These are phyloP conservation scores for Candida sanyaensis DNA, from an alignment of 1,139 yeast species.

Conservation along the genomic window DNA sequence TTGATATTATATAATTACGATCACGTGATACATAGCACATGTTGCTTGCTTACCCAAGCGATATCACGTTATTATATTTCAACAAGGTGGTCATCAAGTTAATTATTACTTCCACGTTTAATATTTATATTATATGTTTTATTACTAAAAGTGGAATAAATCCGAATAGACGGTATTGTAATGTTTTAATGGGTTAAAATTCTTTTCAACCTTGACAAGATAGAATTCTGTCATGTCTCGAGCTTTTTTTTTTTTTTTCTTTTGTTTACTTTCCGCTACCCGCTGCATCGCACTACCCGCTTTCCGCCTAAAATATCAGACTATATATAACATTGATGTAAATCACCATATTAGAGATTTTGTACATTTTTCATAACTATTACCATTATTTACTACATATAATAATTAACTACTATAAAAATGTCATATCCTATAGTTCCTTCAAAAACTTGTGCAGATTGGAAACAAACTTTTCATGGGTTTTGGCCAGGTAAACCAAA, in stretches of 20 bases:
- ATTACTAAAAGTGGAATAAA: not conserved
- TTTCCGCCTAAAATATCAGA: not conserved
- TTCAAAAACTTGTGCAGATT: constrained; percentile 10
- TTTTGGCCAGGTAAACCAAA: constrained; percentile 14
- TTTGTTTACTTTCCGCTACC: not conserved
- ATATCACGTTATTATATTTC: too few species aligned
- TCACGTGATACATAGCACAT: too few species aligned
- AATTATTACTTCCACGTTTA: too few species aligned
- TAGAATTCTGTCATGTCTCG: not conserved
- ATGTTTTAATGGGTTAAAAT: too few species aligned
- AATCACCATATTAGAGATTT: not conserved
- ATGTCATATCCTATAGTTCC: constrained; percentile 13
- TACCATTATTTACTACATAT: too few species aligned
- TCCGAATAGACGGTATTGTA: not conserved
- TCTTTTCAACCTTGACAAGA: too few species aligned
- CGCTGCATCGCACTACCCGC: not conserved
- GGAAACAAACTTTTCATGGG: constrained; percentile 13
- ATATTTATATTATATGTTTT: constrained; percentile 15
- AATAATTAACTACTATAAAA: not conserved
- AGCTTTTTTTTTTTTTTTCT: not conserved
- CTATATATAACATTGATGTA: too few species aligned
- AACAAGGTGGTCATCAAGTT: too few species aligned
- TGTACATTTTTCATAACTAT: not conserved
- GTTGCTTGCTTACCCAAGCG: too few species aligned
- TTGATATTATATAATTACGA: too few species aligned